phyloP scores from a whole-genome alignment of 768 basidiomycete genomes.

The Suillus americanus region DNA sequence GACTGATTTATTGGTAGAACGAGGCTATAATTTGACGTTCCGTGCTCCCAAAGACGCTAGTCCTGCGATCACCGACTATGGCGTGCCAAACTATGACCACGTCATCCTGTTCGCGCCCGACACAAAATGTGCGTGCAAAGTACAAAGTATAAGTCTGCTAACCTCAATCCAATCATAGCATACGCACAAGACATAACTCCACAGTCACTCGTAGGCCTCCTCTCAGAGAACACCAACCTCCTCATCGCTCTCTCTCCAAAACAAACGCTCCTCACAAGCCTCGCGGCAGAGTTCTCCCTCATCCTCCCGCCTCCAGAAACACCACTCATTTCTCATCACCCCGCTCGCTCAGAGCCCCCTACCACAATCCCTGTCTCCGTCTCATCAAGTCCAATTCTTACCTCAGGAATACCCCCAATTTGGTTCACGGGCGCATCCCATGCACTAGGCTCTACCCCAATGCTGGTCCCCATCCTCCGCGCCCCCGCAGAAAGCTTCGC shows the following conservation, averaged over 20 bases:
- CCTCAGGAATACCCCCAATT: slow-evolving; percentile 52
- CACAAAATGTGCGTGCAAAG: slow-evolving; percentile 61
- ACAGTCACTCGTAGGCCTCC: slow-evolving; percentile 72
- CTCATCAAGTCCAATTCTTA: slow-evolving; percentile 43
- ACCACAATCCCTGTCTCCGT: slow-evolving; percentile 66
- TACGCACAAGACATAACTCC: slow-evolving; percentile 77
- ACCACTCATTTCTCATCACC: slow-evolving; percentile 85
- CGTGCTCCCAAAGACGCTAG: slow-evolving; percentile 74
- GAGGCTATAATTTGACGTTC: slow-evolving; percentile 87
- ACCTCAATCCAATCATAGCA: slow-evolving; percentile 37
- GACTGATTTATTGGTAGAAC: slow-evolving; percentile 42
- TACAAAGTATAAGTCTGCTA: background rate
- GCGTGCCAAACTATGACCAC: slow-evolving; percentile 76
- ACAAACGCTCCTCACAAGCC: slow-evolving; percentile 69
- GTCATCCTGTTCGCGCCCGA: slow-evolving; percentile 86
- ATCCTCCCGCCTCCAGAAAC: slow-evolving; percentile 84
- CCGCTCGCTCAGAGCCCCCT: slow-evolving; percentile 61
- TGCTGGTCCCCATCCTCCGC: slow-evolving; percentile 77
- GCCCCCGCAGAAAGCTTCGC: slow-evolving; percentile 79
- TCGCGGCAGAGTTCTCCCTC: slow-evolving; percentile 91
- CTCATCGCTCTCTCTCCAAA: slow-evolving; percentile 79
- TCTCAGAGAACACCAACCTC: slow-evolving; percentile 75
- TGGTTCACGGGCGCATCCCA: slow-evolving; percentile 78
- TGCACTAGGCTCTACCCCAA: slow-evolving; percentile 69
- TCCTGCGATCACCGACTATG: slow-evolving; percentile 67